These are phyloP conservation scores for Chrysanthemum lavandulifolium DNA, from an alignment of 129 eudicot species.

Conservation along the genomic window DNA sequence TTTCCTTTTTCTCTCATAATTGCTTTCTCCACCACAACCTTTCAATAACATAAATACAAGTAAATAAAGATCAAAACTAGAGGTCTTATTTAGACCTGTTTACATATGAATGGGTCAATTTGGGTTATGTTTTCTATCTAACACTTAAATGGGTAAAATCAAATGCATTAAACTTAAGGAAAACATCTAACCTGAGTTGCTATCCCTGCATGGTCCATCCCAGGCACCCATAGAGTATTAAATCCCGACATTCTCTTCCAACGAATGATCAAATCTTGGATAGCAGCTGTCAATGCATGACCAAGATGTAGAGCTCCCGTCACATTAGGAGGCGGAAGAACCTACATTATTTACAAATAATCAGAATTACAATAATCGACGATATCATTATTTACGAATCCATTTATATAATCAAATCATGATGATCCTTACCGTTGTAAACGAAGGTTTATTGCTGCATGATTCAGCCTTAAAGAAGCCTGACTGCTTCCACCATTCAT, in stretches of 20 bases:
- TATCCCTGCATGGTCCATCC: conserved; percentile 98
- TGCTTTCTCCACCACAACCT: conserved; percentile 97
- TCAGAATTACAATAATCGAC: background rate
- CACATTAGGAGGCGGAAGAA: conserved; percentile 97
- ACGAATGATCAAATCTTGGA: conserved; percentile 88
- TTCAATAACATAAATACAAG: conserved; percentile 7
- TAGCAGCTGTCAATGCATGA: conserved; percentile 91
- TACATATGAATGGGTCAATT: background rate
- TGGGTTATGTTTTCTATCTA: background rate
- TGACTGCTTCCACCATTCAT: too few relatives aligned
- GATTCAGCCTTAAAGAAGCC: conserved; percentile 34
- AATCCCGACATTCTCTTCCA: conserved; percentile 95
- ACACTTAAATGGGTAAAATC: too few relatives aligned
- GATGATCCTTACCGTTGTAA: conserved; percentile 66
- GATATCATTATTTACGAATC: background rate
- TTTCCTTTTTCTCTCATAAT: conserved; percentile 70
- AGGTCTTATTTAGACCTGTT: background rate
- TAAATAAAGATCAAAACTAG: background rate
- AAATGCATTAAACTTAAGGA: background rate
- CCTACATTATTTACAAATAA: conserved; percentile 44
- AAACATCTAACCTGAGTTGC: conserved; percentile 75
- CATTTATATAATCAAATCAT: background rate
- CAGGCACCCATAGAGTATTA: conserved; percentile 96
- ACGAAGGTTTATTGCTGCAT: conserved; percentile 77
- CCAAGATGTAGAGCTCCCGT: conserved; percentile 97